phyloP scores from a whole-genome alignment of 2,329 filamentous ascomycete species.

The Aureobasidium sp. region DNA sequence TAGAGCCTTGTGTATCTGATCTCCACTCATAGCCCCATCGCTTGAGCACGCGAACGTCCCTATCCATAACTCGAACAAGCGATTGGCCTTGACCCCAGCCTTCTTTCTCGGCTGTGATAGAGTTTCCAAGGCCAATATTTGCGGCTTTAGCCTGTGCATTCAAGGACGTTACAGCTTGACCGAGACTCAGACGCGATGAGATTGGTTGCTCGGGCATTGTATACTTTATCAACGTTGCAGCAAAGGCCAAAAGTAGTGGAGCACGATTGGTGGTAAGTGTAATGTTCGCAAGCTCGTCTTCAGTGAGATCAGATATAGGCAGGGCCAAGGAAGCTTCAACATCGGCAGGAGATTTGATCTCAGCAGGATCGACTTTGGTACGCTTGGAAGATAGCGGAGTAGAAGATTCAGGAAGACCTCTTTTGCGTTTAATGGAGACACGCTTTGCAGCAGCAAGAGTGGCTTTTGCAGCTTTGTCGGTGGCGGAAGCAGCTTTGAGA shows the following conservation, averaged over 20 bases:
- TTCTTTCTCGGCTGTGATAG: slow-evolving; percentile 59
- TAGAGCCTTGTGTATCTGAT: slow-evolving; percentile 28
- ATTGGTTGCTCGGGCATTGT: slow-evolving; percentile 81
- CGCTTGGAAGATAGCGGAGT: slow-evolving; percentile 18
- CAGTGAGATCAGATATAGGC: slow-evolving; percentile 47
- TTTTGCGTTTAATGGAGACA: slow-evolving; percentile 43
- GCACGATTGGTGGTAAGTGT: slow-evolving; percentile 69
- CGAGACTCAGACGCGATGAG: slow-evolving; percentile 75
- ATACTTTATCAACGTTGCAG: slow-evolving; percentile 63
- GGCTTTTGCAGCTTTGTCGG: slow-evolving; percentile 51
- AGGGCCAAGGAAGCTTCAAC: slow-evolving; percentile 57
- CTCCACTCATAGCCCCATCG: slow-evolving; percentile 65
- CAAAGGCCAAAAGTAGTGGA: slow-evolving; percentile 74
- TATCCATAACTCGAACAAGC: slow-evolving; percentile 61
- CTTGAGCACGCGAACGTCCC: slow-evolving; percentile 68
- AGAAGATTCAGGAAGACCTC: slow-evolving; percentile 33
- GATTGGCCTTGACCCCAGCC: slow-evolving; percentile 72
- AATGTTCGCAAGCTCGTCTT: slow-evolving; percentile 52
- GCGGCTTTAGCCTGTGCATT: slow-evolving; percentile 73
- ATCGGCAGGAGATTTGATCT: slow-evolving; percentile 41
- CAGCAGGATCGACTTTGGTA: slow-evolving; percentile 18
- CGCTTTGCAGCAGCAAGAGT: slow-evolving; percentile 52
- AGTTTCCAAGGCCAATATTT: slow-evolving; percentile 60
- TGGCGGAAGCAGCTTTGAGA: slow-evolving; percentile 39
- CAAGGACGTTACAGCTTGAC: slow-evolving; percentile 74